Evolutionary conservation across 2,329 filamentous ascomycete species (phyloP).

Genomic region (Cytospora paraplurivora): DNA sequence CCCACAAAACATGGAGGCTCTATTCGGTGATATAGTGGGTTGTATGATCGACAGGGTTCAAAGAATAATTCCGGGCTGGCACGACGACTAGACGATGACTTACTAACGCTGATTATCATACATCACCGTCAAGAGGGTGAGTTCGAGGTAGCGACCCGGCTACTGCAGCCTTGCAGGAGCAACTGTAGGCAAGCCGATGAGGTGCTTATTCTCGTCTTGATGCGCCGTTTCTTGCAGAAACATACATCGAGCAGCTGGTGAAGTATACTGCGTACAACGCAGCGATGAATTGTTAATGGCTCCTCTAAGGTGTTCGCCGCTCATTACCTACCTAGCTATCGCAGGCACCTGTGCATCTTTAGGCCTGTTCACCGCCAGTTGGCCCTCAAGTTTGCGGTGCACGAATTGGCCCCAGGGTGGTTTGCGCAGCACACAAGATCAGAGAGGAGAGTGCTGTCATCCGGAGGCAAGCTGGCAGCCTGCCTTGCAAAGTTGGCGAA

Average conservation of each 20-base stretch:
- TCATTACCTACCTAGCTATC: neutral
- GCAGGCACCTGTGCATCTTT: conserved; percentile 7
- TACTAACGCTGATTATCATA: neutral
- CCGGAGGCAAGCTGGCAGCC: neutral
- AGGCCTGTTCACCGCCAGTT: conserved; percentile 24
- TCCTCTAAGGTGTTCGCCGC: neutral
- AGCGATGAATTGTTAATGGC: neutral
- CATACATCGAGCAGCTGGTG: neutral
- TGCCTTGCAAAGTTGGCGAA: conserved; percentile 18
- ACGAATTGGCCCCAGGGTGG: conserved; percentile 16
- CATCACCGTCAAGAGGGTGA: neutral
- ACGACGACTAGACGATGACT: neutral
- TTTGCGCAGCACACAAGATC: conserved; percentile 20
- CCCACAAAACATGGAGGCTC: neutral
- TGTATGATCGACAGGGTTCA: neutral
- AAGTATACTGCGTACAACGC: neutral
- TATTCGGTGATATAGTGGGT: neutral
- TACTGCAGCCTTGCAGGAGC: neutral
- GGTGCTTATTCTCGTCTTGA: neutral
- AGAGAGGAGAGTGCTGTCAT: neutral
- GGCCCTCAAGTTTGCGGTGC: conserved; percentile 18
- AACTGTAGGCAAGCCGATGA: neutral
- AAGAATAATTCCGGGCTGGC: conserved; percentile 3
- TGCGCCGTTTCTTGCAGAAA: neutral
- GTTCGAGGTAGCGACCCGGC: neutral